Evolutionary conservation across 83 land plant genomes (phyloP).

Genomic region (Thuja plicata): DNA sequence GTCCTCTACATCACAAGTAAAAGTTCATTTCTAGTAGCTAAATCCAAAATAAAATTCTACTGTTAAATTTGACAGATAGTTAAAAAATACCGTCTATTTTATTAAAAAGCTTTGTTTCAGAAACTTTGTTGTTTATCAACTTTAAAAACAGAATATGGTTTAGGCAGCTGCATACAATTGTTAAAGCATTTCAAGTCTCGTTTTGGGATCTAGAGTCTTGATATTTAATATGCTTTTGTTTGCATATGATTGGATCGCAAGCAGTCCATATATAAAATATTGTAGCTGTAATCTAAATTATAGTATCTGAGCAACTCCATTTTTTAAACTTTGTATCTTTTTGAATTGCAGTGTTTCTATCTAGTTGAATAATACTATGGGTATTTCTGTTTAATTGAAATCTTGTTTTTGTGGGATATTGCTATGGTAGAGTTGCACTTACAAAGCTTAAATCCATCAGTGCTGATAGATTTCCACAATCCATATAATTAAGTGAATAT

Average conservation of each 20-base stretch:
- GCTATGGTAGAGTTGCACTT: not conserved
- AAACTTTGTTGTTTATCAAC: not conserved
- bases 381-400: not conserved
- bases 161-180: not conserved
- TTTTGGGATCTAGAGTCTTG: not conserved
- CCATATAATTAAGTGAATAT: too few relatives aligned
- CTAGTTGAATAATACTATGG: not conserved
- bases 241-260: not conserved
- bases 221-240: not conserved
- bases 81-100: not conserved
- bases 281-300: not conserved
- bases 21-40: not conserved
- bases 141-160: not conserved
- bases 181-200: not conserved
- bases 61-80: not conserved
- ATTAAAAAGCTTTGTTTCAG: not conserved
- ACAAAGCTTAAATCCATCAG: not conserved
- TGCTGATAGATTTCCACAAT: too few relatives aligned
- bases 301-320: not conserved
- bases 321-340: not conserved
- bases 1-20: not conserved
- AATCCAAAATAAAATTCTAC: not conserved
- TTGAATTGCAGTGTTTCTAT: not conserved
- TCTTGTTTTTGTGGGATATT: not conserved
- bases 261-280: not conserved